Percentiles rank a stretch among this genome's conserved stretches.
phyloP scores from a whole-genome alignment of 2,329 filamentous ascomycete genomes.

The Colletotrichum cereale region DNA sequence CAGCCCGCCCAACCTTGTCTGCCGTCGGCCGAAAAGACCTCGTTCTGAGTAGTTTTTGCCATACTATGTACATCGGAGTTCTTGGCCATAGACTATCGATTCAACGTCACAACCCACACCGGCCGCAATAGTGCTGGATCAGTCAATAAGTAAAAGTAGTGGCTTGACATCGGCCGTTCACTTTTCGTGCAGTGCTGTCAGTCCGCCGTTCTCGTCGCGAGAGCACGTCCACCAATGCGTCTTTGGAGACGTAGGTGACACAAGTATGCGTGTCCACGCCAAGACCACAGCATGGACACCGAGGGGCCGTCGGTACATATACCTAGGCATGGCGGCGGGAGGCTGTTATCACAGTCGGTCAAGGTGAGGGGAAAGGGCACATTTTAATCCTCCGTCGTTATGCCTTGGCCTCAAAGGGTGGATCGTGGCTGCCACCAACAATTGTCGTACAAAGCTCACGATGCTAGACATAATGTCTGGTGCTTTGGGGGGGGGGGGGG shows the following conservation, averaged over 20 bases:
- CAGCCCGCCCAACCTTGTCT: conserved; percentile 8
- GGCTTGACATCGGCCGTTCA: conserved; percentile 2
- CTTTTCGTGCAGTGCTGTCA: neutral
- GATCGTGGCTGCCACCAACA: conserved; percentile 18
- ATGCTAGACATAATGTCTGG: neutral
- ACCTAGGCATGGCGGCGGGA: conserved; percentile 31
- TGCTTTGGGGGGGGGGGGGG: conserved; percentile 23
- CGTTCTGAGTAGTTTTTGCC: conserved; percentile 14
- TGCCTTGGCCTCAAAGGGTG: conserved; percentile 4
- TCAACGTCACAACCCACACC: neutral
- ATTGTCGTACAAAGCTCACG: conserved; percentile 24
- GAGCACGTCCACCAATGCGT: conserved; percentile 22
- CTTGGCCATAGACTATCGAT: conserved; percentile 32
- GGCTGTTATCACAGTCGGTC: conserved; percentile 16
- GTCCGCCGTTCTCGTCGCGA: conserved; percentile 16
- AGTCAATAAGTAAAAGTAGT: conserved; percentile 12
- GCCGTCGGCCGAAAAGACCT: conserved; percentile 9
- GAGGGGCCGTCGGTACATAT: neutral
- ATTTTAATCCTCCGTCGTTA: conserved; percentile 10
- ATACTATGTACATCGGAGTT: neutral
- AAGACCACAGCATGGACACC: conserved; percentile 6
- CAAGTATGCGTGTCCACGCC: conserved; percentile 19
- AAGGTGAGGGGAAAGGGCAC: conserved; percentile 3
- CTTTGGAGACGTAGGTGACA: conserved; percentile 26
- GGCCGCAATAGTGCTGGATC: conserved; percentile 5